phyloP scores from a whole-genome alignment of 225 moss, liverwort and hornwort species.

The Physcomitrium patens region DNA sequence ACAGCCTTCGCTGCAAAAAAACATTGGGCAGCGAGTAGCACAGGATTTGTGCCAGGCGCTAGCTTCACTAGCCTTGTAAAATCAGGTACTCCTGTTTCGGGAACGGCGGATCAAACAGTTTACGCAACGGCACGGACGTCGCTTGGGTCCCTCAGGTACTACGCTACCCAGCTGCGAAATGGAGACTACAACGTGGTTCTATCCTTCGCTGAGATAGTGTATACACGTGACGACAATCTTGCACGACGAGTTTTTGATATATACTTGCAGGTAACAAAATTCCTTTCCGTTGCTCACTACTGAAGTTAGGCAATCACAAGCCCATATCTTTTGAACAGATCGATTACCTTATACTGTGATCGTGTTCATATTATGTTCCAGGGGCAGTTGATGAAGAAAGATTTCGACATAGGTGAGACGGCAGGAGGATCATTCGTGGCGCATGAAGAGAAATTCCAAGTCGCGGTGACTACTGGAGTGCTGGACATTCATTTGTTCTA shows the following conservation, averaged over 20 bases:
- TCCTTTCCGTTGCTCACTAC: neutral
- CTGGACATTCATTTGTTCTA: slow-evolving; percentile 37
- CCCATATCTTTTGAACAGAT: too few species aligned
- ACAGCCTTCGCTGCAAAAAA: slow-evolving; percentile 24
- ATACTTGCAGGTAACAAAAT: slow-evolving; percentile 28
- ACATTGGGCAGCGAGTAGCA: slow-evolving; percentile 30
- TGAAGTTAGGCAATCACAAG: too few species aligned
- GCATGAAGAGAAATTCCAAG: slow-evolving; percentile 15
- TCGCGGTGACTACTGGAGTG: slow-evolving; percentile 30
- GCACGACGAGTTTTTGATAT: slow-evolving; percentile 30
- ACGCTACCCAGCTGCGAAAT: slow-evolving; percentile 18
- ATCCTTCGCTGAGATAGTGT: slow-evolving; percentile 39
- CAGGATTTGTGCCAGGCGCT: slow-evolving; percentile 29
- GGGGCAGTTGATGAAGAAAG: slow-evolving; percentile 27
- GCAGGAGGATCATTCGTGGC: slow-evolving; percentile 24
- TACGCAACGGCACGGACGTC: slow-evolving; percentile 32
- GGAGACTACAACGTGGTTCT: slow-evolving; percentile 32
- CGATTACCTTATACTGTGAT: neutral
- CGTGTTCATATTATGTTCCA: neutral
- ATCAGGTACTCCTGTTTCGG: slow-evolving; percentile 24
- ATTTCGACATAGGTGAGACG: slow-evolving; percentile 30
- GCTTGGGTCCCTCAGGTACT: slow-evolving; percentile 38
- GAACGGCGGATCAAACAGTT: slow-evolving; percentile 20
- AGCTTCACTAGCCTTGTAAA: slow-evolving; percentile 27
- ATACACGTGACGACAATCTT: slow-evolving; percentile 6